Evolutionary conservation across 306 rosid species (phyloP).

Genomic region (Potentilla sterilis): DNA sequence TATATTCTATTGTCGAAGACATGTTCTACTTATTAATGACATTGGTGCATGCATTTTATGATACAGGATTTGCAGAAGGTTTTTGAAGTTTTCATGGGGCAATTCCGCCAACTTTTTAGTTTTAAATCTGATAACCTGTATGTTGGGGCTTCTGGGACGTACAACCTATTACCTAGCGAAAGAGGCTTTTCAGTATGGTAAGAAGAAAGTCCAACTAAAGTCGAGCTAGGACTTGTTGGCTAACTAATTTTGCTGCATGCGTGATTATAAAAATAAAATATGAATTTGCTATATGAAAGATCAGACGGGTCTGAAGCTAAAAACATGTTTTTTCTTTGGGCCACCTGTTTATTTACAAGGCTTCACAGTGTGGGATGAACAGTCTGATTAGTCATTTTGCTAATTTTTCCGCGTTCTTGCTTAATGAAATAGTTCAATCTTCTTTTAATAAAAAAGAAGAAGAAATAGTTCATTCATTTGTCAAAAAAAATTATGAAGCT

Average conservation of each 20-base stretch:
- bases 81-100: conserved; percentile 85
- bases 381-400: background rate
- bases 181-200: conserved; percentile 93
- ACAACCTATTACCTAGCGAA: conserved; percentile 67
- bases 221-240: conserved; percentile 13
- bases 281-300: background rate
- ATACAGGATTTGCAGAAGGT: conserved; percentile 76
- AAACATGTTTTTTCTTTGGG: background rate
- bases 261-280: background rate
- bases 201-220: conserved; percentile 19
- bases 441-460: no score
- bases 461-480: background rate
- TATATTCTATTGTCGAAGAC: conserved; percentile 16
- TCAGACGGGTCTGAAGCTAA: background rate
- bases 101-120: conserved; percentile 91
- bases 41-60: conserved; percentile 39
- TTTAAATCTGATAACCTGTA: conserved; percentile 61
- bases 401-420: background rate
- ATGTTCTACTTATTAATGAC: conserved; percentile 24
- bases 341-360: background rate
- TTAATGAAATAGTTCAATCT: background rate
- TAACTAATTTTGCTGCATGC: background rate
- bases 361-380: background rate
- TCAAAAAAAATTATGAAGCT: background rate
- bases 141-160: conserved; percentile 65